Evolutionary conservation across 495 filamentous ascomycete genomes (phyloP).

Genomic region (Xylaria scruposa): DNA sequence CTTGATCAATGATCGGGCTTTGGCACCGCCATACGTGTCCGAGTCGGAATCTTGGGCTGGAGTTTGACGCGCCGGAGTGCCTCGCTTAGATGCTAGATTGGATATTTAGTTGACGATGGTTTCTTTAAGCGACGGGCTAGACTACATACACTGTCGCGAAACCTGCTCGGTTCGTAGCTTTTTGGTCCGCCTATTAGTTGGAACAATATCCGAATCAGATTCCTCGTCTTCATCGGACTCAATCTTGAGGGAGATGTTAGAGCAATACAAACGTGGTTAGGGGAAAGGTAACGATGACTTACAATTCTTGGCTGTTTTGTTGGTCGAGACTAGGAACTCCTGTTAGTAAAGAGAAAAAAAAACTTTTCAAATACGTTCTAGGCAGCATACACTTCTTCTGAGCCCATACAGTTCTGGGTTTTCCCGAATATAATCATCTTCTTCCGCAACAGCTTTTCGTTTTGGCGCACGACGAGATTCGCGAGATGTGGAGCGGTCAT

Average conservation of each 20-base stretch:
- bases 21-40: slow-evolving; percentile 78
- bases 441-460: slow-evolving; percentile 73
- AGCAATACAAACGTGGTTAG: slow-evolving; percentile 4
- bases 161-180: slow-evolving; percentile 59
- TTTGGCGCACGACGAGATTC: slow-evolving; percentile 70
- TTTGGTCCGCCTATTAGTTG: slow-evolving; percentile 53
- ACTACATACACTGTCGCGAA: slow-evolving; percentile 55
- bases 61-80: slow-evolving; percentile 64
- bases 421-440: slow-evolving; percentile 82
- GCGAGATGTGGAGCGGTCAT: slow-evolving; percentile 70
- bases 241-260: slow-evolving; percentile 52
- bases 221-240: slow-evolving; percentile 74
- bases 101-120: slow-evolving; percentile 36
- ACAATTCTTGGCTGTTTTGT: slow-evolving; percentile 59
- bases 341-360: slow-evolving; percentile 43
- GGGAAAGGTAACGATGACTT: slow-evolving; percentile 35
- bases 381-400: slow-evolving; percentile 77
- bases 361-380: slow-evolving; percentile 14
- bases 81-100: slow-evolving; percentile 67
- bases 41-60: slow-evolving; percentile 68
- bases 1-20: slow-evolving; percentile 69
- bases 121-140: slow-evolving; percentile 2
- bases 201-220: slow-evolving; percentile 70
- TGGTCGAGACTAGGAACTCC: slow-evolving; percentile 53
- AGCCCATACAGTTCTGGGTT: slow-evolving; percentile 97